Base-by-base conservation (phyloP, 2,329 filamentous ascomycete genomes). In the Sporothrix curviconia region DNA sequence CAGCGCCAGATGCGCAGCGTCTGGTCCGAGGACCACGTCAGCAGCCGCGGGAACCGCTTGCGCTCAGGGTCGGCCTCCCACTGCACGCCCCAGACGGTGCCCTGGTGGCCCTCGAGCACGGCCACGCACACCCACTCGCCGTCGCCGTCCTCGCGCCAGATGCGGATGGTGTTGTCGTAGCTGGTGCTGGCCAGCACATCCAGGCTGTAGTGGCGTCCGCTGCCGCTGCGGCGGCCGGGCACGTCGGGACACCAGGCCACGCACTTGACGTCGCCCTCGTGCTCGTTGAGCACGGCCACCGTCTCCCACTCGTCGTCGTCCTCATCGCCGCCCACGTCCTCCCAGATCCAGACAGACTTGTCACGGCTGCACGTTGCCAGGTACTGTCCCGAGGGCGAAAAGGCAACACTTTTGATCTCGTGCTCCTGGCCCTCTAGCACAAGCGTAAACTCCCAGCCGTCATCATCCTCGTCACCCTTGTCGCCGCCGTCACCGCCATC, bases 301-400 rank as follows among this genome's bases (percentile, higher is more conserved):
- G 94, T 97, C 78, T 99, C 94, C 76, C 92, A 97, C 69, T 97
- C 94, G 70, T 96, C 92, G 56, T 95, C 92, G 15, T 86, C 88
- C 64, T 89, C 86, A 56, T 76, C 74, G 8, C 74, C 73, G 39
- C 82, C 82, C 55, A 96, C 82, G 70, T 97, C 94, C 72, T 99
- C 94, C 94, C 94, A 99, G 65, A 99, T 90, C 94, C 94, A 99
- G 17, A 97, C 90, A 15, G 84, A 88, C 75, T 97, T 97, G 70
- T 99, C 94, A 50, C 94, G 82, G 55, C 85, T 89, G 72, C 92
- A 96, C 0, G 92, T 96, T 6, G 94, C 94, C 4, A 99, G 80
- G 65, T 90, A 85, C 60, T 87, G 83, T 1, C 89, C 89, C 0
- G 82, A 83, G 0, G 89, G 85, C 17, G 81, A 85, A 74, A 91